Percentiles rank a stretch among this genome's conserved stretches.
Evolutionary conservation across 169 alveolate genomes (phyloP).

Genomic region (Plasmodium gonderi): DNA sequence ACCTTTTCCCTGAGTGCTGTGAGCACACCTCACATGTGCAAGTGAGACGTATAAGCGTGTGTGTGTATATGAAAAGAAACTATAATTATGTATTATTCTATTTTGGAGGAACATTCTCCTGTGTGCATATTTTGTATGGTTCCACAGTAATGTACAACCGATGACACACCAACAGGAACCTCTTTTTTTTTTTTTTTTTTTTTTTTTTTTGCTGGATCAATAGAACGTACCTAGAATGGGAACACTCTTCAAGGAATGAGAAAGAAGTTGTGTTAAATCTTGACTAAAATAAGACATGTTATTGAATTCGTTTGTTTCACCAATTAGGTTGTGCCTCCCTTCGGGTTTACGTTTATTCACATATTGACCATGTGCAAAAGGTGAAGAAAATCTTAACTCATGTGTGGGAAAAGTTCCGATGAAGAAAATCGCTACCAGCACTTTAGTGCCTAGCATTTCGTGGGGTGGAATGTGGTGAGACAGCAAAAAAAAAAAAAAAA

Average conservation of each 20-base stretch:
- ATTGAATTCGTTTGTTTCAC: not conserved
- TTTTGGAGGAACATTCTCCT: too few relatives aligned
- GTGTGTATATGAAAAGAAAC: too few relatives aligned
- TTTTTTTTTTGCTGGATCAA: too few relatives aligned
- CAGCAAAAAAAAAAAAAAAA: not conserved
- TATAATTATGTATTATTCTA: too few relatives aligned
- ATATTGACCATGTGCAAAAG: slow-evolving; percentile 1
- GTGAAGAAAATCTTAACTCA: not conserved
- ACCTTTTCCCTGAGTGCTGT: slow-evolving; percentile 76
- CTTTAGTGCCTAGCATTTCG: slow-evolving; percentile 8
- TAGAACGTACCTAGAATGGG: slow-evolving; percentile 22
- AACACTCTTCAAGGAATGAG: slow-evolving; percentile 14
- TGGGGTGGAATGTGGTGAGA: too few relatives aligned
- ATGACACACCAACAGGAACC: not conserved
- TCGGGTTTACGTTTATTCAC: not conserved
- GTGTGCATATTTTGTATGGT: too few relatives aligned
- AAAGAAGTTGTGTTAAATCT: slow-evolving; percentile 19
- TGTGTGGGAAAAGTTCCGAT: not conserved
- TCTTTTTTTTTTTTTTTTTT: too few relatives aligned
- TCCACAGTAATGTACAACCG: too few relatives aligned
- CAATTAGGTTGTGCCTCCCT: not conserved
- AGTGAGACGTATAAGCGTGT: too few relatives aligned
- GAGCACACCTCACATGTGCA: too few relatives aligned
- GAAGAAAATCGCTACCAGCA: not conserved
- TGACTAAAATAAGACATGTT: slow-evolving; percentile 18